Evolutionary conservation across 1,284 basidiomycete genomes (phyloP).

Genomic region (Rhodofomes roseus): DNA sequence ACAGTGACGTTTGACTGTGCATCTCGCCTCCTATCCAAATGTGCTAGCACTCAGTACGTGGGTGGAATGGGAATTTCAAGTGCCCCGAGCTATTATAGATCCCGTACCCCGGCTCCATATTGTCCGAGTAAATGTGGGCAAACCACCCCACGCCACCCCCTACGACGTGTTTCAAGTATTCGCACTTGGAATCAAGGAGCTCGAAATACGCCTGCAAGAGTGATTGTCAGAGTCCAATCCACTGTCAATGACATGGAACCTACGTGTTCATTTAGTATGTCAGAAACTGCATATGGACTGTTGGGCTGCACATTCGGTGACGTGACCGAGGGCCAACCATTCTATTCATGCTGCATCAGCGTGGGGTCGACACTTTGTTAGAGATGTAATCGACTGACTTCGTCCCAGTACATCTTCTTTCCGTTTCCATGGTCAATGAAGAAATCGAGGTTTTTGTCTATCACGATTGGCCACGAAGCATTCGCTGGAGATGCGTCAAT

Average conservation of each 20-base stretch:
- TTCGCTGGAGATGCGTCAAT: conserved; percentile 33
- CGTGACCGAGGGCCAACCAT: conserved; percentile 69
- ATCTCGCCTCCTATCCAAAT: neutral
- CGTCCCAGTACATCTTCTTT: conserved; percentile 71
- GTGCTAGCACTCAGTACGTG: conserved; percentile 29
- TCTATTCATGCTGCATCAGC: conserved; percentile 36
- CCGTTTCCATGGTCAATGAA: conserved; percentile 55
- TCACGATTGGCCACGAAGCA: conserved; percentile 60
- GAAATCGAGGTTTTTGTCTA: conserved; percentile 51
- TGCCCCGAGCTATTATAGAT: conserved; percentile 46
- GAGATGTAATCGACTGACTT: conserved; percentile 34
- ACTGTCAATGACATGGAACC: conserved; percentile 13
- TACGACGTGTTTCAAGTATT: conserved; percentile 51
- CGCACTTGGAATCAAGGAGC: conserved; percentile 64
- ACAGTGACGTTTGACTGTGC: too few species aligned
- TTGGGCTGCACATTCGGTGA: conserved; percentile 60
- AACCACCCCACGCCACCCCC: conserved; percentile 77
- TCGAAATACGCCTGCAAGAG: conserved; percentile 50
- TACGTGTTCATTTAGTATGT: conserved; percentile 56
- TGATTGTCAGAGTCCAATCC: neutral
- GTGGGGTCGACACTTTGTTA: too few species aligned
- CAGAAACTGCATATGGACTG: conserved; percentile 44
- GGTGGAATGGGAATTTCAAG: conserved; percentile 52
- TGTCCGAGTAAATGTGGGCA: conserved; percentile 70
- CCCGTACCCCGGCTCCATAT: conserved; percentile 64